These are phyloP conservation scores for Rhypophila decipiens DNA, from an alignment of 495 filamentous ascomycete genomes.

Conservation along the genomic window DNA sequence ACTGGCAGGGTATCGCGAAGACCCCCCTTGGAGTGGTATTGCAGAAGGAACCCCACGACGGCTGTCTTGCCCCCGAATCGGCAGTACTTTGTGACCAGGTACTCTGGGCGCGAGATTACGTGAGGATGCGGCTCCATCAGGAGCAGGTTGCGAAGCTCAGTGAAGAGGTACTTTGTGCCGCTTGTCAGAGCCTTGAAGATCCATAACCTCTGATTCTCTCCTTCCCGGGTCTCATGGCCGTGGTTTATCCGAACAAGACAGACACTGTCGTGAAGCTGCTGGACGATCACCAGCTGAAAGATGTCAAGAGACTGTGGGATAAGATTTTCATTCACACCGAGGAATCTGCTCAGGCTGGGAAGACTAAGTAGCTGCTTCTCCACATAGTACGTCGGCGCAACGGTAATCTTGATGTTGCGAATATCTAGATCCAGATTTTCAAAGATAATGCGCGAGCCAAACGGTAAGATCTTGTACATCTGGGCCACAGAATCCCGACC, in stretches of 20 bases:
- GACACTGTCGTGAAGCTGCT: conserved; percentile 41
- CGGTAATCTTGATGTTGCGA: conserved; percentile 27
- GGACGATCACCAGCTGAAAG: conserved; percentile 29
- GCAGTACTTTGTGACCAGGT: conserved; percentile 40
- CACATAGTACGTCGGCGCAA: conserved; percentile 35
- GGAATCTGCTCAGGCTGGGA: conserved; percentile 17
- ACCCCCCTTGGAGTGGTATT: conserved; percentile 34
- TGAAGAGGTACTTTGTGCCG: conserved; percentile 41
- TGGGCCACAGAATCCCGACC: conserved; percentile 2
- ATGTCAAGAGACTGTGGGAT: conserved; percentile 34
- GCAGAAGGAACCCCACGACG: conserved; percentile 41
- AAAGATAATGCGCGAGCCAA: conserved; percentile 42
- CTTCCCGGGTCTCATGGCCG: background rate
- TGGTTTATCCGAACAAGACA: conserved; percentile 32
- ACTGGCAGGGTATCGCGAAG: conserved; percentile 37
- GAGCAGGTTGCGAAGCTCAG: conserved; percentile 40
- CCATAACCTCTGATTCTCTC: conserved; percentile 20
- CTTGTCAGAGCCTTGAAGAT: conserved; percentile 46
- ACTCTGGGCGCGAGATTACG: conserved; percentile 33
- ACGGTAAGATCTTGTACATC: conserved; percentile 30
- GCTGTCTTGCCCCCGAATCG: conserved; percentile 39
- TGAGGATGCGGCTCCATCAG: conserved; percentile 36
- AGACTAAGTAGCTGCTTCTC: conserved; percentile 34
- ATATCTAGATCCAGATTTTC: conserved; percentile 34
- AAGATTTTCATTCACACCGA: conserved; percentile 21